phyloP scores from a whole-genome alignment of 805 yeast species.

The Candida insectalens region DNA sequence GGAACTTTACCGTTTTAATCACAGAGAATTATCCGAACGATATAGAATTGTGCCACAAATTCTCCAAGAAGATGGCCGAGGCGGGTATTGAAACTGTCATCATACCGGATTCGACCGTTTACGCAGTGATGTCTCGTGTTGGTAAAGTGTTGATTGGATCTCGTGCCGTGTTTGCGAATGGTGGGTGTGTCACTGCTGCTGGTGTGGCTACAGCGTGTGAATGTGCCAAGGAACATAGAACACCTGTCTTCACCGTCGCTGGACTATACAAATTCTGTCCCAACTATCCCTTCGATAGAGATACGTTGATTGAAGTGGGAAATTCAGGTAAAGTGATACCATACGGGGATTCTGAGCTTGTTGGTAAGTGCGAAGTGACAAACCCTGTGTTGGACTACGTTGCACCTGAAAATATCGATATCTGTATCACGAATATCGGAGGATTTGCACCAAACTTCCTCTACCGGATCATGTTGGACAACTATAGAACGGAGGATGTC shows the following conservation, averaged over 20 bases:
- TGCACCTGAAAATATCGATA: constrained; percentile 89
- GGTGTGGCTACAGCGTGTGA: constrained; percentile 93
- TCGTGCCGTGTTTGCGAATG: constrained; percentile 88
- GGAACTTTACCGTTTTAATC: constrained; percentile 85
- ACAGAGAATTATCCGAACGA: constrained; percentile 91
- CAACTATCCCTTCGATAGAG: constrained; percentile 80
- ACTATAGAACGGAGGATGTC: constrained; percentile 81
- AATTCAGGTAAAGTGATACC: constrained; percentile 83
- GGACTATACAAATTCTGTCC: constrained; percentile 93
- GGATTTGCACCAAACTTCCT: constrained; percentile 95
- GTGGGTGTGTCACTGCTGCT: constrained; percentile 82
- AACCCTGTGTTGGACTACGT: constrained; percentile 89
- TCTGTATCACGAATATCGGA: constrained; percentile 89
- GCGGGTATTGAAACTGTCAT: constrained; percentile 85
- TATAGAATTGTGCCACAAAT: constrained; percentile 62
- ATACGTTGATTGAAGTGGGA: constrained; percentile 80
- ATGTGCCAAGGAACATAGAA: constrained; percentile 88
- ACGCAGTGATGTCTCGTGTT: constrained; percentile 94
- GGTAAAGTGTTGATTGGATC: constrained; percentile 95
- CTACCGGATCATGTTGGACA: constrained; percentile 89
- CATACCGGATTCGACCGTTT: constrained; percentile 86
- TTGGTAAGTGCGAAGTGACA: constrained; percentile 69
- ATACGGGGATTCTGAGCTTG: constrained; percentile 58
- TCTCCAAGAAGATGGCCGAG: constrained; percentile 70
- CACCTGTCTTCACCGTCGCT: constrained; percentile 95